Percentiles rank a stretch among this genome's conserved stretches.
Conservation (phyloP, 306 rosid genomes). For the Nissolia schottii region DNA sequence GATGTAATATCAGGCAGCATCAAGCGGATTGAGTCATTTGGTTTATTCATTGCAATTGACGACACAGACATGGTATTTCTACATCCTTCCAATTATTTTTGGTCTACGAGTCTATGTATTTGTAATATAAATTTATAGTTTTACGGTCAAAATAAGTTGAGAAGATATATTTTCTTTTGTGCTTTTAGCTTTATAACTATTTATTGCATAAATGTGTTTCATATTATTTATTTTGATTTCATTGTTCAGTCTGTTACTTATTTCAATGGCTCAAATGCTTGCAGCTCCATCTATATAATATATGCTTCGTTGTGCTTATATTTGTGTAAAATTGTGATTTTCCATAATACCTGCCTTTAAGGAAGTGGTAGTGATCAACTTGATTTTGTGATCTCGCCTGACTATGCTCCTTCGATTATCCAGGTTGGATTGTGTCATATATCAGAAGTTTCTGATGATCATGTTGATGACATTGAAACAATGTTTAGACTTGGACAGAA, state of each 20-base stretch:
- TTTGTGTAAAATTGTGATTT: slow-evolving; percentile 2
- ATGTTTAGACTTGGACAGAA: slow-evolving; percentile 67
- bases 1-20: slow-evolving; percentile 70
- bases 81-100: slow-evolving; percentile 10
- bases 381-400: slow-evolving; percentile 11
- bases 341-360: neutral
- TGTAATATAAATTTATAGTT: neutral
- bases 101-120: neutral
- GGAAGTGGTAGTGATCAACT: neutral
- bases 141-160: neutral
- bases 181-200: neutral
- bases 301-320: neutral
- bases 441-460: slow-evolving; percentile 76
- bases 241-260: neutral
- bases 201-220: neutral
- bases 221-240: neutral
- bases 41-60: slow-evolving; percentile 79
- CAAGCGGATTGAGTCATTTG: slow-evolving; percentile 80
- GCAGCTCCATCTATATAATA: neutral
- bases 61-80: slow-evolving; percentile 55
- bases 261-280: neutral
- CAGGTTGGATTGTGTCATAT: slow-evolving; percentile 93
- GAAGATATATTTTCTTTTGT: neutral
- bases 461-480: slow-evolving; percentile 48
- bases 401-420: slow-evolving; percentile 11